phyloP scores from a whole-genome alignment of 345 rosid species.

The Linum trigynum region DNA sequence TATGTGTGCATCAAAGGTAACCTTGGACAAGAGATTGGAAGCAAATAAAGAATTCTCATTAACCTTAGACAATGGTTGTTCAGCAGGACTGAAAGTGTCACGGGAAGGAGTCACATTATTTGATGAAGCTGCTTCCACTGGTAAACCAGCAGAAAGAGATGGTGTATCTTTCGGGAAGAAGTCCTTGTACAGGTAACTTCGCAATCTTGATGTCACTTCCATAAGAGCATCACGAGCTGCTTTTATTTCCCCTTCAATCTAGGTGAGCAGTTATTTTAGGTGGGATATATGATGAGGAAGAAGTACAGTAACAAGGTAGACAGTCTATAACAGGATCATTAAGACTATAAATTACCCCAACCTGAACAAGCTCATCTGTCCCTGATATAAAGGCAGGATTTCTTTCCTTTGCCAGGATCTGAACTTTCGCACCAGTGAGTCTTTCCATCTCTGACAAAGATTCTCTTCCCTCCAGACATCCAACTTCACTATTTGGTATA shows the following conservation, averaged over 20 bases:
- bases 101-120: slow-evolving; percentile 29
- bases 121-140: slow-evolving; percentile 47
- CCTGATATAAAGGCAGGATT: slow-evolving; percentile 48
- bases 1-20: background rate
- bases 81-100: slow-evolving; percentile 38
- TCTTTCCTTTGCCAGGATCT: slow-evolving; percentile 64
- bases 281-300: background rate
- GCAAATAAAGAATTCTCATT: background rate
- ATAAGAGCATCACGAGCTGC: slow-evolving; percentile 92
- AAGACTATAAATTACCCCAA: slow-evolving; percentile 16
- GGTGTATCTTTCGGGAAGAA: slow-evolving; percentile 51
- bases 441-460: slow-evolving; percentile 63
- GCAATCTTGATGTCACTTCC: slow-evolving; percentile 67
- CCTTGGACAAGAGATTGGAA: background rate
- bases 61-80: slow-evolving; percentile 52
- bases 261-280: slow-evolving; percentile 3
- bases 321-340: too few species aligned
- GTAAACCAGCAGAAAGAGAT: slow-evolving; percentile 36
- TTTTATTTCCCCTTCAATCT: slow-evolving; percentile 90
- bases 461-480: slow-evolving; percentile 86
- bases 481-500: slow-evolving; percentile 58
- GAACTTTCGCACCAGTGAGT: slow-evolving; percentile 63
- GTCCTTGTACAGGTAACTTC: slow-evolving; percentile 65
- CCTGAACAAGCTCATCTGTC: slow-evolving; percentile 77
- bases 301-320: too few species aligned